Base-by-base conservation (phyloP, 73 alveolate genomes). In the Vitrella brassicaformis region DNA sequence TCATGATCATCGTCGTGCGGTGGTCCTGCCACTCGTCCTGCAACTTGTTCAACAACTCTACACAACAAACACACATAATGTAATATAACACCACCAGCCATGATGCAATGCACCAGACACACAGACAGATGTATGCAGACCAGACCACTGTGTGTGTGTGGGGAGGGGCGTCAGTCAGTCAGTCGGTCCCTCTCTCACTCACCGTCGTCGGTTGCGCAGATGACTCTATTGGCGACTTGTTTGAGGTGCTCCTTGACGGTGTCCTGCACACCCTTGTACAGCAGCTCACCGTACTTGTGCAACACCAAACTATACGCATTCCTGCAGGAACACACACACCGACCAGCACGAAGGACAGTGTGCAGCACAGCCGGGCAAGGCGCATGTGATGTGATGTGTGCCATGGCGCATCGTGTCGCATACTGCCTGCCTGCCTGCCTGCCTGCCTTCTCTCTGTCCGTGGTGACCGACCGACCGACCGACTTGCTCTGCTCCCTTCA, bases 261-360 rank as follows among this genome's bases (percentile, higher is more conserved):
- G 26, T 32, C 89, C 82, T 79, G 88, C 71, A 88, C 87, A 26
- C 90, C 91, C 47, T 76, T 71, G 90, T 88, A 88, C 64, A 88
- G 86, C 67, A 80, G 67, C 74, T 81, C 85, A 31, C 94, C 94
- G 28, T 88, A 88, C 81, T 88, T 88, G 78, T 88, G 88, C 73
- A 88, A 27, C 0, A 86, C 90, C 47, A 88, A 80, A 72, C 78
- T 80, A 76, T 88, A 88, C 30, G 94, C 90, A 45, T 81, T 80
- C 27, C 94, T 71, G 80, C 84, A 88, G 68, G 77, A 39, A 14
- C 56, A 39, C 22, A 39, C 22, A 4, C 22, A 39, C 4, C 56
- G 56, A 39, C 4, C 56, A 39, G 14, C 56, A 8, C 14, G 14
- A 39, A 8, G 56, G 14, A 39, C 56, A 14, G 56, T 39, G 56